Percentiles rank a stretch among this genome's conserved stretches.
These are phyloP conservation scores for Datisca glomerata DNA, from an alignment of 306 rosid species.

Conservation along the genomic window DNA sequence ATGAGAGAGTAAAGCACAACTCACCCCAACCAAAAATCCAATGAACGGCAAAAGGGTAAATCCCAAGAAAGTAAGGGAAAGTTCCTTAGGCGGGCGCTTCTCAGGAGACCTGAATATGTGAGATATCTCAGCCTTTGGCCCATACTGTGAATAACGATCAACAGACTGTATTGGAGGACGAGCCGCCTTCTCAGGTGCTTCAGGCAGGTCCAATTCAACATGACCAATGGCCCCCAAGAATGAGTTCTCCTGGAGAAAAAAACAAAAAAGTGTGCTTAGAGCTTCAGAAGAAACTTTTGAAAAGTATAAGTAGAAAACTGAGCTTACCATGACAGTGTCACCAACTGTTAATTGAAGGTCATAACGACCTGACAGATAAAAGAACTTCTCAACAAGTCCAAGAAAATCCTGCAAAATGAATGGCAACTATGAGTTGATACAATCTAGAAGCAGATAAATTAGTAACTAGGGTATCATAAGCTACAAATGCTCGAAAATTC, in stretches of 20 bases:
- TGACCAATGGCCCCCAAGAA: constrained; percentile 60
- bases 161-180: constrained; percentile 64
- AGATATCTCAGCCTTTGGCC: constrained; percentile 76
- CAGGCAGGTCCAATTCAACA: constrained; percentile 87
- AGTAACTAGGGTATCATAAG: no score
- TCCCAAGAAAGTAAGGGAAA: constrained; percentile 79
- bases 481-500: not conserved
- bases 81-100: constrained; percentile 71
- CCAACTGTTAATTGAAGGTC: constrained; percentile 85
- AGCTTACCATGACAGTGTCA: constrained; percentile 88
- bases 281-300: constrained; percentile 1
- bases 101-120: constrained; percentile 90
- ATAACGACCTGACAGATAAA: constrained; percentile 82
- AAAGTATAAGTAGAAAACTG: constrained; percentile 5
- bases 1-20: constrained; percentile 13
- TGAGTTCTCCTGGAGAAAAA: constrained; percentile 77
- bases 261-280: constrained; percentile 13
- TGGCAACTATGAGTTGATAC: not conserved
- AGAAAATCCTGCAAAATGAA: constrained; percentile 71
- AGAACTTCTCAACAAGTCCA: constrained; percentile 84
- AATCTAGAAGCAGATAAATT: not conserved
- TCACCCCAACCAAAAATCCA: constrained; percentile 87
- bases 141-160: constrained; percentile 67
- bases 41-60: constrained; percentile 59
- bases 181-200: constrained; percentile 81